Evolutionary conservation across 345 rosid species (phyloP).

Genomic region (Carallia pectinifolia): DNA sequence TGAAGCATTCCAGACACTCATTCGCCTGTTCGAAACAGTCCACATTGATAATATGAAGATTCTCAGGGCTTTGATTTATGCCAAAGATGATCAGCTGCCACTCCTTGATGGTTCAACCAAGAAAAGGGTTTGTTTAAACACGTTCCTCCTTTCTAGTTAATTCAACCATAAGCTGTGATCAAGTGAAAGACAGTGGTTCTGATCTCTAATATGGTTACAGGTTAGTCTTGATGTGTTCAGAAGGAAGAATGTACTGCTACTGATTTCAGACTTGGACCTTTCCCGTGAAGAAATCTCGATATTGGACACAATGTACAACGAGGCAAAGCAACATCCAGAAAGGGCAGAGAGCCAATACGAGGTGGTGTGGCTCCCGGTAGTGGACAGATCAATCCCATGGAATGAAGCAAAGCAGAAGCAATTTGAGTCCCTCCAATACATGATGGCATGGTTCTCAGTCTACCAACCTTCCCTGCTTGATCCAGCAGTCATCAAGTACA

Average conservation of each 20-base stretch:
- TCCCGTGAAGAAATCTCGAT: conserved; percentile 48
- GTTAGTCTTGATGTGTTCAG: conserved; percentile 63
- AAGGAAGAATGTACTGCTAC: conserved; percentile 63
- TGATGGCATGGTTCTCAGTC: conserved; percentile 79
- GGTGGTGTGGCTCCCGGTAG: conserved; percentile 75
- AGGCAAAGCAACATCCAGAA: conserved; percentile 39
- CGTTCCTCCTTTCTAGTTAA: neutral
- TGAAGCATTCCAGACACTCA: conserved; percentile 43
- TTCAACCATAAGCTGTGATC: too few species aligned
- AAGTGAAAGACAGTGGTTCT: too few species aligned
- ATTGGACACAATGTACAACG: conserved; percentile 52
- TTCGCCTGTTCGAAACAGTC: conserved; percentile 28
- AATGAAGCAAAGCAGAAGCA: conserved; percentile 41
- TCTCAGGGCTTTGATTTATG: conserved; percentile 36
- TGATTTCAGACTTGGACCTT: conserved; percentile 66
- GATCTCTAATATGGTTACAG: conserved; percentile 29
- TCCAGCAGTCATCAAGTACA: conserved; percentile 45
- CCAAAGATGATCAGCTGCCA: conserved; percentile 43
- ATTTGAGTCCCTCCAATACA: conserved; percentile 44
- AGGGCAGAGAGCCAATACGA: conserved; percentile 55
- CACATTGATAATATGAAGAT: conserved; percentile 46
- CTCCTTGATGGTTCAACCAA: conserved; percentile 31
- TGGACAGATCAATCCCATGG: conserved; percentile 46
- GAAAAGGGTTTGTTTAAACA: conserved; percentile 26
- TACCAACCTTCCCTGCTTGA: conserved; percentile 56